These are phyloP conservation scores for Teratosphaeria pseudoeucalypti DNA, from an alignment of 2,329 filamentous ascomycete species.

Conservation along the genomic window DNA sequence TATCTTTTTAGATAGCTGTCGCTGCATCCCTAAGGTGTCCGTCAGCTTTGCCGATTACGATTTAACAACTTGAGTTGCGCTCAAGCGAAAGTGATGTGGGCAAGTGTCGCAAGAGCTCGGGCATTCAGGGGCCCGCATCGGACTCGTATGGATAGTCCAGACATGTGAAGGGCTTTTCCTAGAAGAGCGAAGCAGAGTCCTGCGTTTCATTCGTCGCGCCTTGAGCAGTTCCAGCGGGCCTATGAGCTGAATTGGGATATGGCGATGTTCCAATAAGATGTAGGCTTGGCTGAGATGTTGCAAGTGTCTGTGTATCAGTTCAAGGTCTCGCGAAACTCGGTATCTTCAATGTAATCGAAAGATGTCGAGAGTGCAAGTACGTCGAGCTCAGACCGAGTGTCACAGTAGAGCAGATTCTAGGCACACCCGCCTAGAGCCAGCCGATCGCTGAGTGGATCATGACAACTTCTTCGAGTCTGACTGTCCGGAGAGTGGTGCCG, in stretches of 20 bases:
- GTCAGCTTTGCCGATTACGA: not conserved
- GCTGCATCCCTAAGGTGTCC: not conserved
- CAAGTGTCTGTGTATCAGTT: not conserved
- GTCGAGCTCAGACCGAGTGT: not conserved
- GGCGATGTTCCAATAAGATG: not conserved
- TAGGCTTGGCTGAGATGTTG: not conserved
- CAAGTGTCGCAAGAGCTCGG: not conserved
- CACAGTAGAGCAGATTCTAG: not conserved
- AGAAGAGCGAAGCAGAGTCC: not conserved
- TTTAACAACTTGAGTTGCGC: not conserved
- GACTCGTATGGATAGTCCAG: not conserved
- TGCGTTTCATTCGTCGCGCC: not conserved
- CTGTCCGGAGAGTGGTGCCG: no score
- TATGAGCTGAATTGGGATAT: no score
- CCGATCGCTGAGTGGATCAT: not conserved
- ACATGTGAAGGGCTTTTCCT: not conserved
- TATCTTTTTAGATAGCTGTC: not conserved
- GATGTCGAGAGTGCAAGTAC: not conserved
- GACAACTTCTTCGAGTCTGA: not conserved
- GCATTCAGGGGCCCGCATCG: not conserved
- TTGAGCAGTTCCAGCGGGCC: not conserved
- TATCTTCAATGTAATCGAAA: not conserved
- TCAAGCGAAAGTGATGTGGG: not conserved
- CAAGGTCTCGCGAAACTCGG: not conserved
- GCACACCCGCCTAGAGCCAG: not conserved